Conservation (phyloP, 148 eudicot genomes). For the Euryodendron excelsum region DNA sequence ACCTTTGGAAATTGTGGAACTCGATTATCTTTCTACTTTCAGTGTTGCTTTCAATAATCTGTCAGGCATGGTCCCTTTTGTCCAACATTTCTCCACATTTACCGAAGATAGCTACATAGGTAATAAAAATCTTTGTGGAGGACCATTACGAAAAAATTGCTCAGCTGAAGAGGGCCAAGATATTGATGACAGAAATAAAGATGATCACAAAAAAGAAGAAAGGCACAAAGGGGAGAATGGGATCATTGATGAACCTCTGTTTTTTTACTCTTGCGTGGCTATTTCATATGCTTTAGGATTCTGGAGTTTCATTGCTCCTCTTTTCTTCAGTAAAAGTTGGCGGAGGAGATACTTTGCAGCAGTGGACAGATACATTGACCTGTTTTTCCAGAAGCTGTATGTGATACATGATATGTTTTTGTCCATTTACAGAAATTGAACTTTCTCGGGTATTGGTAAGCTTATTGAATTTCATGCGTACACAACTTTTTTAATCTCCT, state of each 20-base stretch:
- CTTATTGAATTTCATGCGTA: too few species aligned
- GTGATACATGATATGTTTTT: background rate
- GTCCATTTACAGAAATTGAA: background rate
- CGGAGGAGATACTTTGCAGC: background rate
- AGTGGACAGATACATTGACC: too few species aligned
- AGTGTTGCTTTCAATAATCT: too few species aligned
- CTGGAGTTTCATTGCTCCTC: background rate
- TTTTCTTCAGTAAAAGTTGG: background rate
- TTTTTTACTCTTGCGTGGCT: background rate
- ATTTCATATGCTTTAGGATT: background rate
- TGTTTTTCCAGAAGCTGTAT: background rate
- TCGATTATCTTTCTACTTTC: background rate
- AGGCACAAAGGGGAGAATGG: background rate
- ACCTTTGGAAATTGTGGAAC: background rate
- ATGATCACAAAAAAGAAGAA: too few species aligned
- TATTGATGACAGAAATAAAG: too few species aligned
- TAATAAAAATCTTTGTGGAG: background rate
- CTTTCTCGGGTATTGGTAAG: too few species aligned
- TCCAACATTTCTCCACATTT: background rate
- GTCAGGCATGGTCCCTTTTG: background rate
- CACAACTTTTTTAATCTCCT: too few species aligned
- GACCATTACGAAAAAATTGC: background rate
- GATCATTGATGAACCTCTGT: background rate
- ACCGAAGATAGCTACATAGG: background rate
- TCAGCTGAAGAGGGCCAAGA: background rate